Evolutionary conservation across 2,329 filamentous ascomycete species (phyloP).

Genomic region (Beauveria varroae): DNA sequence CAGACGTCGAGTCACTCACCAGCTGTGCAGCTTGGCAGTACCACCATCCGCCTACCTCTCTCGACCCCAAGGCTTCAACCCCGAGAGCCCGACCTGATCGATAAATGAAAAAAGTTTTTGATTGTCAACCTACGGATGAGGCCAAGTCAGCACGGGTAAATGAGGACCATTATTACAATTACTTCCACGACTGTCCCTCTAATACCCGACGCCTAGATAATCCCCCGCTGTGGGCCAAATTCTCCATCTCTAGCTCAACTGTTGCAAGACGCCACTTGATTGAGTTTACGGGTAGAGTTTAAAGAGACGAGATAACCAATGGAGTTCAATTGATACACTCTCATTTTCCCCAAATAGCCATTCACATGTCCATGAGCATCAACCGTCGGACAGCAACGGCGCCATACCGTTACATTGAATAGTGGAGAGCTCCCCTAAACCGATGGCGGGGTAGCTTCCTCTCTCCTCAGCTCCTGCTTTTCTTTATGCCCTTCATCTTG

Average conservation of each 20-base stretch:
- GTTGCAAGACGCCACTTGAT: not conserved
- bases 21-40: not conserved
- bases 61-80: too few relatives aligned
- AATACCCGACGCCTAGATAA: not conserved
- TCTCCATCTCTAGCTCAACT: not conserved
- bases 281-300: not conserved
- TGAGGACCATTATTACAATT: not conserved
- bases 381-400: not conserved
- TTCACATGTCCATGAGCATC: not conserved
- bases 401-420: not conserved
- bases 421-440: conserved; percentile 5
- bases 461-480: not conserved
- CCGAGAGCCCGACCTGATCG: too few relatives aligned
- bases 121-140: too few relatives aligned
- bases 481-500: not conserved
- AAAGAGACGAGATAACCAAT: not conserved
- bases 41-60: not conserved
- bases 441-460: conserved; percentile 8
- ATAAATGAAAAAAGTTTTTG: too few relatives aligned
- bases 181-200: not conserved
- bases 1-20: not conserved
- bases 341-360: not conserved
- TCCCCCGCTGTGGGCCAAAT: not conserved
- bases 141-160: not conserved
- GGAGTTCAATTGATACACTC: not conserved